Conservation (phyloP, 2,329 filamentous ascomycete genomes). For the Zymoseptoria brevis region DNA sequence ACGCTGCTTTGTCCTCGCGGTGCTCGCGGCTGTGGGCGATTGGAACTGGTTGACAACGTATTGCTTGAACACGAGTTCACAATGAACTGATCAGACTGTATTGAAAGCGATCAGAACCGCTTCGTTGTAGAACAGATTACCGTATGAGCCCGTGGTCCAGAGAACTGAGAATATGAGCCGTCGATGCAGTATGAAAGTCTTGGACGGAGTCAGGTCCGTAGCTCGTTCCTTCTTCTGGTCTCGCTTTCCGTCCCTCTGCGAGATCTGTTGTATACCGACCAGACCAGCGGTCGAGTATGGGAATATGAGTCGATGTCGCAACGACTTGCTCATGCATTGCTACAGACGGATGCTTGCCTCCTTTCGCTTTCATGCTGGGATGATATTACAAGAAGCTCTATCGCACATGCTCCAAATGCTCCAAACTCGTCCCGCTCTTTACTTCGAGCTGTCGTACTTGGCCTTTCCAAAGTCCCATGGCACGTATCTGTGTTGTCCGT, state of each 20-base stretch:
- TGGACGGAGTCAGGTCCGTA: too few species aligned
- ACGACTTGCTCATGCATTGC: background rate
- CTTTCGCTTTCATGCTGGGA: background rate
- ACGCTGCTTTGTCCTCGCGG: background rate
- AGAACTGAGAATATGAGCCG: too few species aligned
- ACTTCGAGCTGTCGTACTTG: slow-evolving; percentile 28
- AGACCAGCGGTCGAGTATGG: background rate
- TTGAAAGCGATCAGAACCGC: background rate
- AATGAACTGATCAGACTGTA: background rate
- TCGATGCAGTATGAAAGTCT: too few species aligned
- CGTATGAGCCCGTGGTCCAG: background rate
- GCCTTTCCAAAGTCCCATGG: slow-evolving; percentile 35
- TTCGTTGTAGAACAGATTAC: background rate
- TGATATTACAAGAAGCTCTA: background rate
- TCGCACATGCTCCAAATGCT: background rate
- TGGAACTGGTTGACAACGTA: background rate
- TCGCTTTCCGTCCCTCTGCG: too few species aligned
- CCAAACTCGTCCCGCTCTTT: slow-evolving; percentile 5
- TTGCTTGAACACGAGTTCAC: background rate
- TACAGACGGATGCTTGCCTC: background rate
- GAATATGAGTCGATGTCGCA: background rate
- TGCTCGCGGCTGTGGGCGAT: background rate
- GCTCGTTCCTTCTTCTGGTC: too few species aligned
- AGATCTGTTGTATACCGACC: too few species aligned
- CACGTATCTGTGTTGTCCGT: slow-evolving; percentile 26